phyloP scores from a whole-genome alignment of 2,329 filamentous ascomycete species.

The Stylonectria norvegica region DNA sequence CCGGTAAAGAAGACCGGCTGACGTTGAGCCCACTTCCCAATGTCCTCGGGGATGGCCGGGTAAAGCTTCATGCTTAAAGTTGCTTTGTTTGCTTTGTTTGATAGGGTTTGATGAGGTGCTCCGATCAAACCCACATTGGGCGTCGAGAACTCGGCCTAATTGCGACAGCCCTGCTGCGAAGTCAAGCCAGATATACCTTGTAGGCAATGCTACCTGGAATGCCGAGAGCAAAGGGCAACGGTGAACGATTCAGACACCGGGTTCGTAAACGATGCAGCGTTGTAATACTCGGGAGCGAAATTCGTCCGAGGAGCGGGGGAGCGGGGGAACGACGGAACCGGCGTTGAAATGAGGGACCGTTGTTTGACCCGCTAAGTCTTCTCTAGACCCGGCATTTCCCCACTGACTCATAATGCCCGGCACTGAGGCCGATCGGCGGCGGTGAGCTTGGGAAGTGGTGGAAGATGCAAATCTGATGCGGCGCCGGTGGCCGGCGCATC shows the following conservation, averaged over 20 bases:
- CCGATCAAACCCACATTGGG: no score
- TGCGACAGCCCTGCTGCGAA: no score
- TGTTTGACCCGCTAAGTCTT: neutral
- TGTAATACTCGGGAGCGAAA: conserved; percentile 12
- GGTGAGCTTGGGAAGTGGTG: conserved; percentile 12
- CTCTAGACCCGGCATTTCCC: neutral
- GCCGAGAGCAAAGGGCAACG: neutral
- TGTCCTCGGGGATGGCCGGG: conserved; percentile 49
- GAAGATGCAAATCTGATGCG: no score
- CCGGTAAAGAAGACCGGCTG: conserved; percentile 76
- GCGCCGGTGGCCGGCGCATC: no score
- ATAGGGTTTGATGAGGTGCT: no score
- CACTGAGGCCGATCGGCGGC: conserved; percentile 17
- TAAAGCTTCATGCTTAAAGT: conserved; percentile 63
- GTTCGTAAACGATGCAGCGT: conserved; percentile 5
- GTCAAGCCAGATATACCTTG: neutral
- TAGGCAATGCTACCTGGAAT: neutral
- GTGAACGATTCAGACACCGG: no score
- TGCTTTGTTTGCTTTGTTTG: no score
- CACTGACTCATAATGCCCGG: conserved; percentile 15
- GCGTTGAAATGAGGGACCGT: conserved; percentile 9
- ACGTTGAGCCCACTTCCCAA: conserved; percentile 60
- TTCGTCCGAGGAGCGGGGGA: conserved; percentile 18
- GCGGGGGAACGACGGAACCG: conserved; percentile 12
- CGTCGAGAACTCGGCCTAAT: no score